Percentiles rank a stretch among this genome's conserved stretches.
phyloP scores from a whole-genome alignment of 2,329 filamentous ascomycete species.

The Neurospora crassa region DNA sequence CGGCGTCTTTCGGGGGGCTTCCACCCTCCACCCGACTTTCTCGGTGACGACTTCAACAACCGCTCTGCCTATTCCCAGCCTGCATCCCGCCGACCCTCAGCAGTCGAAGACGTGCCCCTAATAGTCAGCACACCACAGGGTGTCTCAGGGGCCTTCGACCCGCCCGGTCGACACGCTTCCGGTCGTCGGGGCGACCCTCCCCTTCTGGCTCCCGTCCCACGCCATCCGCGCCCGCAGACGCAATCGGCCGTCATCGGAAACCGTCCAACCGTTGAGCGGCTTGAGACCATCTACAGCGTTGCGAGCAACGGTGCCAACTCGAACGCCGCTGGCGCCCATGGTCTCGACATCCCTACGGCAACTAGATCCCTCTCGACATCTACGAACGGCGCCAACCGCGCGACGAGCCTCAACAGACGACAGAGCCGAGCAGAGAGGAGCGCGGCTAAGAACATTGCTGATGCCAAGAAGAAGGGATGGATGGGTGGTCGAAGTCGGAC shows the following conservation, averaged over 20 bases:
- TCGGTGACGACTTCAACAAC: slow-evolving; percentile 24
- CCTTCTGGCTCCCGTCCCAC: slow-evolving; percentile 43
- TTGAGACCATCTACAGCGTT: slow-evolving; percentile 45
- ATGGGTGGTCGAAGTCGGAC: slow-evolving; percentile 29
- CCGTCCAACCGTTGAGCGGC: slow-evolving; percentile 39
- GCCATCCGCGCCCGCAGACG: slow-evolving; percentile 34
- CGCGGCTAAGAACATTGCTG: slow-evolving; percentile 52
- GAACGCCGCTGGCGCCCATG: slow-evolving; percentile 3
- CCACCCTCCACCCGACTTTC: slow-evolving; percentile 31
- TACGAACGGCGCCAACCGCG: slow-evolving; percentile 26
- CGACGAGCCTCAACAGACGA: slow-evolving; percentile 34
- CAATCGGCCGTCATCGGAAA: slow-evolving; percentile 21
- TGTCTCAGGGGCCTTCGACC: slow-evolving; percentile 43
- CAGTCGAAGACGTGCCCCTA: slow-evolving; percentile 39
- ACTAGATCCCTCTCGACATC: slow-evolving; percentile 22
- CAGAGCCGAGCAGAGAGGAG: slow-evolving; percentile 49
- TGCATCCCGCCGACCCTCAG: slow-evolving; percentile 1
- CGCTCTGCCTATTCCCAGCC: slow-evolving; percentile 7
- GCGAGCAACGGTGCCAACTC: slow-evolving; percentile 17
- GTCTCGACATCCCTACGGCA: slow-evolving; percentile 14
- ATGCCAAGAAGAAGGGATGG: slow-evolving; percentile 51
- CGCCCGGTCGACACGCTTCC: slow-evolving; percentile 27
- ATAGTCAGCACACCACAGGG: slow-evolving; percentile 53
- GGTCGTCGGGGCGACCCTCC: slow-evolving; percentile 30
- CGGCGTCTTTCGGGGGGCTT: slow-evolving; percentile 35